Evolutionary conservation across 768 basidiomycete genomes (phyloP), one percentile per base, ranked within the genome.

Genomic region (Russula virescens): DNA sequence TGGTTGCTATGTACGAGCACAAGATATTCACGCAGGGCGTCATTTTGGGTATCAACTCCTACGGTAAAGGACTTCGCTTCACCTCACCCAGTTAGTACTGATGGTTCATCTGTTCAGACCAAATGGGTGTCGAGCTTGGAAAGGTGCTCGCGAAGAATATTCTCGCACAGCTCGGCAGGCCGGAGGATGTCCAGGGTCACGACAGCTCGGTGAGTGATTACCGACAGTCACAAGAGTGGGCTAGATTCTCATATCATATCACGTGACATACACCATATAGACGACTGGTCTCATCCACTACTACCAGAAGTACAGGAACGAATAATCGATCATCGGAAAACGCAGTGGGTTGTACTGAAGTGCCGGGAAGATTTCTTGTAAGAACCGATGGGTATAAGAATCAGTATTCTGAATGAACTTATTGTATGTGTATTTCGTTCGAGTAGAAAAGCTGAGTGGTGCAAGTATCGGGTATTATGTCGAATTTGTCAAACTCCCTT

Each of bases 41-140:
- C 49, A 81, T 98, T 62, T 98, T 94, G 95, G 95, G 95, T 26
- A 96, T 99, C 80, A 98, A 99, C 80, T 94, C 93, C 3, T 98
- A 93, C 73, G 95, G 92, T 92, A 57, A n/a, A 38, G 83, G 73
- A 3, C 26, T 9, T 45, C 25, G 47, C 10, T 23, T 34, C 35
- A 38, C 57, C 1, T 2, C 14, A 2, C 25, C 51, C 34, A 49
- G 40, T 45, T 21, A 45, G 16, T 45, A 2, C 63, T 63, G 47
- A 61, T 46, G 5, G 21, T 45, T 42, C 14, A 43, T 19, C 6
- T 60, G 3, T 8, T 14, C 69, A 92, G 93, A 98, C 75, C 97
- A 98, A 86, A 97, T 98, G 95, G 97, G 97, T 73, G 96, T 98
- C 67, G 96, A 98, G 75, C 88, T 98, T 58, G 95, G 95, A 61